phyloP scores from a whole-genome alignment of 140 eudicot species.

The Flaveria floridana region DNA sequence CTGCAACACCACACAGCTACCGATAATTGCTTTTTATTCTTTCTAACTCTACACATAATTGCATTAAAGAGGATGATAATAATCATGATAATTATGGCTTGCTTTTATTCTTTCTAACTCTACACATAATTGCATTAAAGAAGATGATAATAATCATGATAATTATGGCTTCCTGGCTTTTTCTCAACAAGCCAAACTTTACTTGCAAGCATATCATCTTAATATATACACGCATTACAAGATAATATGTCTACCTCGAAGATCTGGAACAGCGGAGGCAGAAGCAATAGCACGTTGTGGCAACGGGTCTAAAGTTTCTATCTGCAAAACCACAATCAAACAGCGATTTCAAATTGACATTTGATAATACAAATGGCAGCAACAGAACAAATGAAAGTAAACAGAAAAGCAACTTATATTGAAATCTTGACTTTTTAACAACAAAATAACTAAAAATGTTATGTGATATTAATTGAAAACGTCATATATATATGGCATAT shows the following conservation, averaged over 20 bases:
- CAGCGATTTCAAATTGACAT: not conserved
- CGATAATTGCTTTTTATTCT: too few species aligned
- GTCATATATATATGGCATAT: constrained; percentile 20
- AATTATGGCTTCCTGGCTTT: constrained; percentile 7
- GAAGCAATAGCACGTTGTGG: constrained; percentile 87
- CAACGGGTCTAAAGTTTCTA: constrained; percentile 84
- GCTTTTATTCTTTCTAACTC: too few species aligned
- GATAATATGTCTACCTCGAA: constrained; percentile 58
- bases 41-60: not conserved
- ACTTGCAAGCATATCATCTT: constrained; percentile 14
- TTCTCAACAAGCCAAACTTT: constrained; percentile 1
- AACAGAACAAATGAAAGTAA: not conserved
- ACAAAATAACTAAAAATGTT: not conserved
- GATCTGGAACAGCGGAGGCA: constrained; percentile 76
- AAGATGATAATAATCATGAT: not conserved
- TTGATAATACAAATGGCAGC: not conserved
- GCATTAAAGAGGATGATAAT: not conserved
- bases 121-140: not conserved
- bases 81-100: not conserved
- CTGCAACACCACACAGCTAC: too few species aligned
- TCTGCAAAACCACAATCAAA: constrained; percentile 42
- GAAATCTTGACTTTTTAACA: not conserved
- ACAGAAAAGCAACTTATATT: not conserved
- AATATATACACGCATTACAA: constrained; percentile 22
- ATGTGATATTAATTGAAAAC: not conserved